Percentiles rank a stretch among this genome's conserved stretches.
Evolutionary conservation across 371 early-diverging fungal species (phyloP).

Genomic region (Fennellomyces sp.): DNA sequence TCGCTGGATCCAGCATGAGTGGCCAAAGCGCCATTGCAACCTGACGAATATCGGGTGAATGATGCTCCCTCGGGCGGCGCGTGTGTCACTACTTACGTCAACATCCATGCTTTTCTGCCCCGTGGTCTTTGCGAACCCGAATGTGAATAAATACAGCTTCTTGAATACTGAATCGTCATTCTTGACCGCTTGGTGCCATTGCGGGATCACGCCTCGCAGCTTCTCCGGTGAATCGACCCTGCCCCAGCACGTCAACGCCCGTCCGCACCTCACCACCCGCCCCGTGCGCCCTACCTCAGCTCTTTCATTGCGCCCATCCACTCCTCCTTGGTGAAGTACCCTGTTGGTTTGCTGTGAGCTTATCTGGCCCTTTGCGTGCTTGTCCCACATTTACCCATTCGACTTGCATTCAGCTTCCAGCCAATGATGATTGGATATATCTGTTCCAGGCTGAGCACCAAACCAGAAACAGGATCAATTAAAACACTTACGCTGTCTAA

Average conservation of each 20-base stretch:
- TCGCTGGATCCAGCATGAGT: slow-evolving; percentile 17
- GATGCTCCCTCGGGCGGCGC: background rate
- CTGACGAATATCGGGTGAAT: too few species aligned
- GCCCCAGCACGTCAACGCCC: background rate
- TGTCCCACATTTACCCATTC: slow-evolving; percentile 42
- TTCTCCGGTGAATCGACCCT: slow-evolving; percentile 23
- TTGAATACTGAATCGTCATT: slow-evolving; percentile 19
- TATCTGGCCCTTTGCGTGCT: too few species aligned
- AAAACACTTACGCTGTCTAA: slow-evolving; percentile 33
- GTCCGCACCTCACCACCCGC: background rate
- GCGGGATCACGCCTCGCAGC: slow-evolving; percentile 13
- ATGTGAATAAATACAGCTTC: slow-evolving; percentile 34
- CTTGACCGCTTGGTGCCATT: slow-evolving; percentile 7
- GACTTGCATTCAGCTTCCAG: slow-evolving; percentile 35
- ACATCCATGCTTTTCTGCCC: slow-evolving; percentile 48
- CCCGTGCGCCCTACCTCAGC: slow-evolving; percentile 1
- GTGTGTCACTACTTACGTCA: slow-evolving; percentile 24
- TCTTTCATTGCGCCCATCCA: slow-evolving; percentile 15
- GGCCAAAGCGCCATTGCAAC: slow-evolving; percentile 42
- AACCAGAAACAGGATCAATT: background rate
- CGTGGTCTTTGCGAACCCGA: slow-evolving; percentile 35
- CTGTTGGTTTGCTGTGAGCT: too few species aligned
- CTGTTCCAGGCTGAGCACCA: too few species aligned
- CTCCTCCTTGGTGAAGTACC: slow-evolving; percentile 25
- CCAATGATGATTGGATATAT: slow-evolving; percentile 33